Conservation (phyloP, 2,329 filamentous ascomycete species). For the Fusarium decemcellulare region DNA sequence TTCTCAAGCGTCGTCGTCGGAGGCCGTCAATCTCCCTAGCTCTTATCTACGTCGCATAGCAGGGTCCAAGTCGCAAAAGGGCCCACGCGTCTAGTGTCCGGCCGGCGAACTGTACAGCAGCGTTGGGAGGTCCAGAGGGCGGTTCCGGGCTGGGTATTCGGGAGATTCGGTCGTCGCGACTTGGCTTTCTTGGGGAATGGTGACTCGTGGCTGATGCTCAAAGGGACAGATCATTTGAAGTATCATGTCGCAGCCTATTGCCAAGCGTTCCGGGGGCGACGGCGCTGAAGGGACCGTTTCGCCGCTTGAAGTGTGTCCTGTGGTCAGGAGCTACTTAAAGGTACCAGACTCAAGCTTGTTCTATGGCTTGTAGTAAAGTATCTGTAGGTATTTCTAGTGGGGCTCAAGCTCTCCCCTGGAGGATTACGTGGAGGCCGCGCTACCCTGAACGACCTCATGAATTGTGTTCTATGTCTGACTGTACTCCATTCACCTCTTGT, state of each 20-base stretch:
- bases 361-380: neutral
- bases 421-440: conserved; percentile 37
- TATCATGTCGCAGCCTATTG: conserved; percentile 43
- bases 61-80: conserved; percentile 42
- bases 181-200: conserved; percentile 24
- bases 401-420: conserved; percentile 22
- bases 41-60: conserved; percentile 38
- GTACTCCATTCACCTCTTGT: neutral
- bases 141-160: neutral
- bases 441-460: conserved; percentile 25
- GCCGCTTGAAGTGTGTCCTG: conserved; percentile 15
- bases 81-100: conserved; percentile 38
- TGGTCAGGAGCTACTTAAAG: neutral
- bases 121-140: neutral
- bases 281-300: neutral
- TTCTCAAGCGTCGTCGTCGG: conserved; percentile 22
- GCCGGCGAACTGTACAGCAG: conserved; percentile 33
- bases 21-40: conserved; percentile 28
- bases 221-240: conserved; percentile 44
- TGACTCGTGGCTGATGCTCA: conserved; percentile 30
- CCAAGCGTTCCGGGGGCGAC: conserved; percentile 31
- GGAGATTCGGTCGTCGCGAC: conserved; percentile 11
- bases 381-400: conserved; percentile 5
- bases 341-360: neutral
- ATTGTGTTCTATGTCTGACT: neutral